Evolutionary conservation across 495 filamentous ascomycete species (phyloP).

Genomic region (Beverwykella pulmonaria): DNA sequence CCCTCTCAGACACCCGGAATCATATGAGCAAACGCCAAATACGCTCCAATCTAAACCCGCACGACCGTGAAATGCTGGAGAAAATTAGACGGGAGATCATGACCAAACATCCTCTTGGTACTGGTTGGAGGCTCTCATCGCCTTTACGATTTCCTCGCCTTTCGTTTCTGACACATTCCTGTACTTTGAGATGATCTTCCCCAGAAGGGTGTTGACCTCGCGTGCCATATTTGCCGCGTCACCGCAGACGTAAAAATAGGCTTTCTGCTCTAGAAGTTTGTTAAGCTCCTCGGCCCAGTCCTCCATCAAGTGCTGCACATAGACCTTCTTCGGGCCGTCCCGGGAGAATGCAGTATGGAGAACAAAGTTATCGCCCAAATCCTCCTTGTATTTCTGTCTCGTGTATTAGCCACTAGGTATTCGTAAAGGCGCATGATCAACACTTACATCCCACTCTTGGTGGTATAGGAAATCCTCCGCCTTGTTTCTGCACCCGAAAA

Average conservation of each 20-base stretch:
- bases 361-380: constrained; percentile 83
- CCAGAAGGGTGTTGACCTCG: constrained; percentile 86
- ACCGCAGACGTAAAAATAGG: constrained; percentile 97
- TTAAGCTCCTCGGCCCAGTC: constrained; percentile 84
- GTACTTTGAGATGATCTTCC: constrained; percentile 80
- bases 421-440: not conserved
- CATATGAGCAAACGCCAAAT: constrained; percentile 14
- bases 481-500: constrained; percentile 88
- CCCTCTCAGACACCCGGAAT: not conserved
- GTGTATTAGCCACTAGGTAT: constrained; percentile 24
- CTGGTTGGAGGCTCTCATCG: constrained; percentile 87
- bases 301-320: constrained; percentile 90
- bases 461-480: constrained; percentile 90
- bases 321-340: constrained; percentile 82
- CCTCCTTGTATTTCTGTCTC: constrained; percentile 73
- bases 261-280: constrained; percentile 82
- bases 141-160: constrained; percentile 94
- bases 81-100: constrained; percentile 22
- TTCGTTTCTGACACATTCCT: constrained; percentile 78
- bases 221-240: constrained; percentile 98
- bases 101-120: constrained; percentile 72
- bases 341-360: constrained; percentile 93
- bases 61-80: constrained; percentile 20
- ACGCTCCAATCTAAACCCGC: constrained; percentile 25
- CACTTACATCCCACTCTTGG: constrained; percentile 88